Evolutionary conservation across 306 rosid genomes (phyloP), one percentile per base, ranked within the genome.

Genomic region (Luffa aegyptiaca): DNA sequence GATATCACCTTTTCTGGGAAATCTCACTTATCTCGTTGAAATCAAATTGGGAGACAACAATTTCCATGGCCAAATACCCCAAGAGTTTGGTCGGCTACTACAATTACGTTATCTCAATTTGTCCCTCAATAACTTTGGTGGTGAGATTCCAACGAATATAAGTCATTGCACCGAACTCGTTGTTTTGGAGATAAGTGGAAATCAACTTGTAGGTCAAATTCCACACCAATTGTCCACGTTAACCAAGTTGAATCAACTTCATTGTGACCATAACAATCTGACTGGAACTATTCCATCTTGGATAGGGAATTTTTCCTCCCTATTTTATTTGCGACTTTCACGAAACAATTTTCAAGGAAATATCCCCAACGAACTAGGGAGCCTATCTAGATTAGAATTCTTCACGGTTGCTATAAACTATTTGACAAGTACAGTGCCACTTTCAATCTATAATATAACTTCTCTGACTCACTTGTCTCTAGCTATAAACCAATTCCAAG

Each of bases 231-330:
- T 85, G 10, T 74, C 12, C 5, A 58, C 81, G 44, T 21, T 82
- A 75, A 49, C 36, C 6, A 77, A 80, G 37, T 61, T 82, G 44
- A 48, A 36, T 36, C 20, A 6, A 20, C 39, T 39, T 87, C 1
- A 21, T 36, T 36, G 42, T n/a, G 62, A 18, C 16, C 10, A 0
- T 0, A 90, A 87, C 86, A 84, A 79, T 42, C 82, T 84, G 26
- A 80, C 70, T 3, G 89, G 90, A 62, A 81, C 42, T 37, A 86
- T 88, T 61, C 92, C 87, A 74, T 8, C 72, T 35, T 90, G 92
- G 91, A 44, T 88, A 46, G 89, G 90, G 36, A 87, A 86, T 12
- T 76, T 84, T 35, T 84, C 95, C 79, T 84, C 84, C 39, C 41
- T 87, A 53, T 51, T 66, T 52, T 0, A 2, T 0, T 4, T 91